Conservation (phyloP, 768 basidiomycete genomes). For the Termitomyces eurrhizus region DNA sequence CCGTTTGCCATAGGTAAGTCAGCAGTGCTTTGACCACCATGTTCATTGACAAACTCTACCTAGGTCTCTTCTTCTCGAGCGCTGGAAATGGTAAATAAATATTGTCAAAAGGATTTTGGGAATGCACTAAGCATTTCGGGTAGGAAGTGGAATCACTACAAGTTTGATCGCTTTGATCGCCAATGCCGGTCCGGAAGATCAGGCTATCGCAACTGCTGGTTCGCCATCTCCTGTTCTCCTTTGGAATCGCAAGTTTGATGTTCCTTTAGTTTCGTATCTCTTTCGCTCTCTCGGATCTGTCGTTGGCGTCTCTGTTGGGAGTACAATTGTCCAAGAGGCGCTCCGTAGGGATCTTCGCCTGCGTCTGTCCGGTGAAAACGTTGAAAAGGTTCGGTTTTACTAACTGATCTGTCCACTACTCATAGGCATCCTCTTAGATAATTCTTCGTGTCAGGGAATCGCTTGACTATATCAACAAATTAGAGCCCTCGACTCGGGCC, state of each 20-base stretch:
- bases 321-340: slow-evolving; percentile 50
- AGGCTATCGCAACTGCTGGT: slow-evolving; percentile 66
- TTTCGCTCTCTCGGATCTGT: slow-evolving; percentile 63
- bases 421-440: slow-evolving; percentile 29
- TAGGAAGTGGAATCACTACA: slow-evolving; percentile 51
- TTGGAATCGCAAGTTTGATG: not conserved
- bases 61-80: slow-evolving; percentile 32
- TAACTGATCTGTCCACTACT: not conserved
- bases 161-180: slow-evolving; percentile 59
- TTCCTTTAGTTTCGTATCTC: slow-evolving; percentile 50
- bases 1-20: slow-evolving; percentile 39
- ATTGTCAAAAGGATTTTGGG: too few relatives aligned
- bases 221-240: slow-evolving; percentile 8
- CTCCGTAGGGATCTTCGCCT: slow-evolving; percentile 40
- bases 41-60: not conserved
- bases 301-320: slow-evolving; percentile 52
- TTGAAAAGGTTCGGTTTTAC: slow-evolving; percentile 48
- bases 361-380: slow-evolving; percentile 39
- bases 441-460: slow-evolving; percentile 47
- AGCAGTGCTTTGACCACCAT: not conserved
- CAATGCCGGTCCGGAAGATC: slow-evolving; percentile 56
- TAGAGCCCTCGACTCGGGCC: slow-evolving; percentile 32
- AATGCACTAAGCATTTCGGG: not conserved
- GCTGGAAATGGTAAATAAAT: slow-evolving; percentile 34
- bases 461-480: slow-evolving; percentile 39